Conservation (phyloP, 2,329 filamentous ascomycete genomes). For the Colletotrichum simmondsii region DNA sequence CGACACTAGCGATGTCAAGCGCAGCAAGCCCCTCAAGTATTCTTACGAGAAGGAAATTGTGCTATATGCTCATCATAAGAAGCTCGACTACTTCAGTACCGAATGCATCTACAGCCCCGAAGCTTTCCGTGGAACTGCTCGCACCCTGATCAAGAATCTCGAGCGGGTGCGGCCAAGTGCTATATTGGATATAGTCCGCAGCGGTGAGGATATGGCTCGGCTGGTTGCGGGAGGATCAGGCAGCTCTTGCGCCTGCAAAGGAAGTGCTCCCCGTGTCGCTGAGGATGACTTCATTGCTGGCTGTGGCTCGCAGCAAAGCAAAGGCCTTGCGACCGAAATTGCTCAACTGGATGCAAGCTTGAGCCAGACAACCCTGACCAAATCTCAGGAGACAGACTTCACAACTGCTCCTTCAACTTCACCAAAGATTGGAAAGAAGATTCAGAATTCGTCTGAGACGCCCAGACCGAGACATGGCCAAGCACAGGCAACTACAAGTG, state of each 20-base stretch:
- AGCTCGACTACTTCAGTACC: constrained; percentile 96
- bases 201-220: constrained; percentile 94
- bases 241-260: constrained; percentile 56
- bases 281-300: constrained; percentile 70
- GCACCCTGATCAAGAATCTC: constrained; percentile 92
- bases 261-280: constrained; percentile 39
- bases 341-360: constrained; percentile 82
- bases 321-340: constrained; percentile 80
- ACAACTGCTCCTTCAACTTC: constrained; percentile 40
- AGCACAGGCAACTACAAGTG: background rate
- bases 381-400: constrained; percentile 75
- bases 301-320: constrained; percentile 61
- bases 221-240: constrained; percentile 75
- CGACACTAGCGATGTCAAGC: constrained; percentile 85
- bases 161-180: constrained; percentile 94
- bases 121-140: constrained; percentile 92
- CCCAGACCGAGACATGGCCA: background rate
- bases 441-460: background rate
- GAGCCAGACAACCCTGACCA: constrained; percentile 70
- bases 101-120: constrained; percentile 99
- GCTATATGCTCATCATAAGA: constrained; percentile 95
- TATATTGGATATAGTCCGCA: constrained; percentile 93
- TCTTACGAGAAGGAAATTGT: constrained; percentile 99
- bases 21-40: constrained; percentile 97
- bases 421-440: background rate